phyloP scores from a whole-genome alignment of 306 rosid species.

The Acacia confusa region DNA sequence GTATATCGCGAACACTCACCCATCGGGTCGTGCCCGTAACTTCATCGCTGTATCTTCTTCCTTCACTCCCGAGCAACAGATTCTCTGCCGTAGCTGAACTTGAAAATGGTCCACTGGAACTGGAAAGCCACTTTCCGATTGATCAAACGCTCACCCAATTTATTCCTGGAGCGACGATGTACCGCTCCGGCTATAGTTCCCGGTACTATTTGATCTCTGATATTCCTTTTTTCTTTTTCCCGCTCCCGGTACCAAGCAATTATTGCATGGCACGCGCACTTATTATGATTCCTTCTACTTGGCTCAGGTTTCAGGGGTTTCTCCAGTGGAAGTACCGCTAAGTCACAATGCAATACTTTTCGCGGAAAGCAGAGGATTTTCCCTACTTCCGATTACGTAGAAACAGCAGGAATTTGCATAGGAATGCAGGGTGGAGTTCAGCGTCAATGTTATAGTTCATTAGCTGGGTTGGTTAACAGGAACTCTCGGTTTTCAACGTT shows the following conservation, averaged over 20 bases:
- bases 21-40: not conserved
- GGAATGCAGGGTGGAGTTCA: conserved; percentile 33
- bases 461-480: conserved; percentile 48
- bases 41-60: not conserved
- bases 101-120: conserved; percentile 53
- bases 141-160: conserved; percentile 32
- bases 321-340: conserved; percentile 2
- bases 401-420: conserved; percentile 29
- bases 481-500: conserved; percentile 57
- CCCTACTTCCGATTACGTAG: conserved; percentile 26
- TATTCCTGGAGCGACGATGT: conserved; percentile 29
- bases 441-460: conserved; percentile 47
- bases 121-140: conserved; percentile 43
- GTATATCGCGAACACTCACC: not conserved
- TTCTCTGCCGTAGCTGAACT: not conserved
- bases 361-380: conserved; percentile 17
- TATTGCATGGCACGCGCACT: not conserved
- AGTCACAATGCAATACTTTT: conserved; percentile 16
- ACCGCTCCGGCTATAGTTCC: conserved; percentile 35
- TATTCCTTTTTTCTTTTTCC: not conserved
- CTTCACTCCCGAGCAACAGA: not conserved
- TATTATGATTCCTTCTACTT: not conserved
- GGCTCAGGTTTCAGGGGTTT: conserved; percentile 9
- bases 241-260: not conserved
- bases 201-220: conserved; percentile 27